phyloP scores from a whole-genome alignment of 352 stramenopile genomes.

The Globisporangium irregulare region DNA sequence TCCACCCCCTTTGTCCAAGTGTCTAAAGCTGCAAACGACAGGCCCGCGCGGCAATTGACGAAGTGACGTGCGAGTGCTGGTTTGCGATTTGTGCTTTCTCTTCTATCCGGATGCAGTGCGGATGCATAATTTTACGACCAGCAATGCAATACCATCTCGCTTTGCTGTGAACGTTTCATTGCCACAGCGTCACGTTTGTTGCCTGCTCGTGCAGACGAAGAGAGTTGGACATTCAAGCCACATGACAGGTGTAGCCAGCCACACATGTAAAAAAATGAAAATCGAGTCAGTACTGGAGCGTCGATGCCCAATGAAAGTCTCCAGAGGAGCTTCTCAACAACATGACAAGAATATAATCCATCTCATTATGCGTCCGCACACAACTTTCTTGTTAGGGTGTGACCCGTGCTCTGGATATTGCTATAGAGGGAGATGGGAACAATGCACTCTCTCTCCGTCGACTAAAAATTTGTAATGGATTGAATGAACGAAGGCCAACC shows the following conservation, averaged over 20 bases:
- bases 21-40: not conserved
- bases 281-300: not conserved
- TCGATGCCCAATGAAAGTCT: not conserved
- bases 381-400: too few species aligned
- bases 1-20: not conserved
- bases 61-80: not conserved
- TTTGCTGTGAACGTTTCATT: not conserved
- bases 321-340: not conserved
- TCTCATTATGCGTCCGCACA: not conserved
- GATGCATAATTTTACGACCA: not conserved
- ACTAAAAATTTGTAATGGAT: too few species aligned
- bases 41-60: not conserved
- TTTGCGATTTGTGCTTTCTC: not conserved
- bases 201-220: not conserved
- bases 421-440: too few species aligned
- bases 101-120: not conserved
- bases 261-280: not conserved
- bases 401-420: not conserved
- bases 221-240: not conserved
- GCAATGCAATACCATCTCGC: not conserved
- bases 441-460: too few species aligned
- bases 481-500: too few species aligned
- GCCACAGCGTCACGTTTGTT: not conserved
- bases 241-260: not conserved
- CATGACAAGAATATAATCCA: not conserved